Base-by-base conservation (phyloP, 2,329 filamentous ascomycete genomes). In the Aspergillus caelatus region DNA sequence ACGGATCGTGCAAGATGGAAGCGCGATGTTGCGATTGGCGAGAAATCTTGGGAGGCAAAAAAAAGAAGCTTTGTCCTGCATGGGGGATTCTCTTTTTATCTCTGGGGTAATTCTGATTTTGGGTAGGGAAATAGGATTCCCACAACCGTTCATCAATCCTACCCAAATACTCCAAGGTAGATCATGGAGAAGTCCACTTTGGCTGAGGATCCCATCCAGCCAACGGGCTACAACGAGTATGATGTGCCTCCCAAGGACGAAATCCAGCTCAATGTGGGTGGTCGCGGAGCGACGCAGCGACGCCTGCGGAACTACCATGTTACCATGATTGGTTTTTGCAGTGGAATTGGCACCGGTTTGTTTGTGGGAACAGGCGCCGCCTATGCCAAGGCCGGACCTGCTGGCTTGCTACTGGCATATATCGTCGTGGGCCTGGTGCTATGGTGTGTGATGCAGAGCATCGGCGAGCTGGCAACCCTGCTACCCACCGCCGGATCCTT, bases 401-500 rank as follows among this genome's bases (percentile, higher is more conserved):
- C 90, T 1, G 90, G 91, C 0, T 75, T 95, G 46, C 77, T 95
- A 26, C 83, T 95, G 55, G 89, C 90, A 2, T 75, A 72, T 62
- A 69, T 71, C n/a, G 64, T 74, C 23, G 70, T 96, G 63, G 93
- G 93, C 32, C 79, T 88, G 70, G 95, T 97, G 89, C 78, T 97
- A 66, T 97, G 92, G 80, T 94, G 90, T 76, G 96, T 93, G 3
- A 91, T 96, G 59, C 93, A 97, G 74, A 93, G 93, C 4, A 85
- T 97, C 23, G 94, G 93, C 62, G 94, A 97, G 78, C 85, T 97
- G 75, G 92, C 93, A 23, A 93, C 96, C 26, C 81, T 93, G n/a
- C 95, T 94, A 68, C 94, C 94, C 3, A 90, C 97, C 21, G 91
- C 93, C 12, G 94, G 94, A 57, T 95, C 93, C 2, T 97, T 97